These are phyloP conservation scores for Peronospora destructor DNA, from an alignment of 352 stramenopile genomes.

Conservation along the genomic window DNA sequence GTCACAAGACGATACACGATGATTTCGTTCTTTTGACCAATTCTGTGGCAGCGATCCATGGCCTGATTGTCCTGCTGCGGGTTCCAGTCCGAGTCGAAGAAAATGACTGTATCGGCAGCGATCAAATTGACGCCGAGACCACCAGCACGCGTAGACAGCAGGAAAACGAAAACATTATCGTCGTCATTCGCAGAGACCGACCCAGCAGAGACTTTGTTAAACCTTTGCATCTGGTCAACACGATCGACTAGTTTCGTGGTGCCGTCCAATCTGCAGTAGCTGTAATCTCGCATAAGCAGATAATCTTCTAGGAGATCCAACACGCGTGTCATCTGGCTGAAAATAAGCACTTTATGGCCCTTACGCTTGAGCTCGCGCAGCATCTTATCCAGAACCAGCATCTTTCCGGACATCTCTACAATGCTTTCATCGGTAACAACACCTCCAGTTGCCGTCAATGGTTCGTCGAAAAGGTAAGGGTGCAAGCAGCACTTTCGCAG, in stretches of 20 bases:
- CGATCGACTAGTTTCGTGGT: constrained; percentile 88
- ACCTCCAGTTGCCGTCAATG: constrained; percentile 42
- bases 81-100: constrained; percentile 99
- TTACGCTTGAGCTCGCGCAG: constrained; percentile 91
- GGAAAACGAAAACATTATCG: constrained; percentile 71
- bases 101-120: constrained; percentile 94
- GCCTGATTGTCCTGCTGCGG: constrained; percentile 93
- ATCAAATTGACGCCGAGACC: constrained; percentile 96
- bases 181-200: constrained; percentile 24
- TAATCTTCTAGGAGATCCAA: constrained; percentile 98
- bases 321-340: constrained; percentile 97
- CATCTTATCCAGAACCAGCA: constrained; percentile 98
- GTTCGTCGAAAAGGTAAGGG: constrained; percentile 85
- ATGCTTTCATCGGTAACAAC: constrained; percentile 83
- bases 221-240: constrained; percentile 95
- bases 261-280: constrained; percentile 96
- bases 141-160: constrained; percentile 88
- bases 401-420: constrained; percentile 93
- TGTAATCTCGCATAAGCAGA: constrained; percentile 76
- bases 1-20: constrained; percentile 91
- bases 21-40: constrained; percentile 87
- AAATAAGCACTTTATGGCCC: constrained; percentile 97
- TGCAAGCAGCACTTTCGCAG: constrained; percentile 86
- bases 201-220: constrained; percentile 77
- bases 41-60: constrained; percentile 86